Evolutionary conservation across 169 alveolate species (phyloP), one percentile per base, ranked within the genome.

Genomic region (Plasmodium ovale): DNA sequence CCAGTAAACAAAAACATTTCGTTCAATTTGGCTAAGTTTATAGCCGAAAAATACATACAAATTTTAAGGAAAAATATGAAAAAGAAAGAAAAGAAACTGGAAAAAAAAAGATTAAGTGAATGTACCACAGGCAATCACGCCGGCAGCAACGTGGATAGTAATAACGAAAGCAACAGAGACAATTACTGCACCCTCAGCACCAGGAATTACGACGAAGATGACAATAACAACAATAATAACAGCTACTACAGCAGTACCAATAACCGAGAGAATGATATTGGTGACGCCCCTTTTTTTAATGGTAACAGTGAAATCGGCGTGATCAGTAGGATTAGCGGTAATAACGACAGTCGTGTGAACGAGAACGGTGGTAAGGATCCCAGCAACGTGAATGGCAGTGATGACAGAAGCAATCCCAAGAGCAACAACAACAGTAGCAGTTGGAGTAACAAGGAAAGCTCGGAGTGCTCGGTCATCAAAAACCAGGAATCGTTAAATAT

Each of bases 1-100:
- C 84, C 90, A 19, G 84, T 82, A 33, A 82, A 82, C 67, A 68
- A 64, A 42, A 56, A 82, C 60, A 67, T 82, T 21, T 82, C 90
- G 19, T 82, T 82, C 51, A 82, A 67, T 58, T 49, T 68, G 16
- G 85, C 90, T 12, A 82, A 82, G 16, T 68, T 64, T 37, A 82
- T 82, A 33, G 90, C 90, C 27, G 84, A 82, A 82, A 68, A 82
- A 33, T 82, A 82, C 44, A 53, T 82, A 27, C 82, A 68, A 23
- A 82, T 82, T 49, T 53, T 82, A 71, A 51, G 71, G 27, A 68
- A 82, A 59, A 67, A 37, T 47, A 6, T 82, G 25, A 82, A 31
- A 59, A 67, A 39, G 84, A 54, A 19, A 58, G 79, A 77, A 39
- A 77, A 44, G 37, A 77, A 64, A 33, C 16, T 60, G 88, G 60